phyloP scores from a whole-genome alignment of 163 green algal genomes.

The Prototheca stagnorum region DNA sequence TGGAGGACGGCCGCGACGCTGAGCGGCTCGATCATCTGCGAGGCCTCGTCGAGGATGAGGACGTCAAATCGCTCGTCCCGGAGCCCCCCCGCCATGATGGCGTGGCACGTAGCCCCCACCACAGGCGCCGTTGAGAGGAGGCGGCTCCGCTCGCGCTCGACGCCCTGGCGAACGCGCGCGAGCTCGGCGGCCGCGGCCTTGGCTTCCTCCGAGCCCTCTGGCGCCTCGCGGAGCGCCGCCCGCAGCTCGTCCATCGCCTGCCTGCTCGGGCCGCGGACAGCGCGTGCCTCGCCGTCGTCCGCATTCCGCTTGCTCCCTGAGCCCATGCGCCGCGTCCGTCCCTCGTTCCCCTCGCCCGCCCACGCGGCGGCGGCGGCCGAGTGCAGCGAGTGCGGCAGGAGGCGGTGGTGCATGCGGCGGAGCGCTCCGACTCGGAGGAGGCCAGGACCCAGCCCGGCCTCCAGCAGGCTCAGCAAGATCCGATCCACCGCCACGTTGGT shows the following conservation, averaged over 20 bases:
- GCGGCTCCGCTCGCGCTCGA: background rate
- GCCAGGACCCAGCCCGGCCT: slow-evolving; percentile 23
- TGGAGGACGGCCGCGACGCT: slow-evolving; percentile 48
- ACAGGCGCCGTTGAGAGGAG: slow-evolving; percentile 47
- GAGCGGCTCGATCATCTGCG: slow-evolving; percentile 79
- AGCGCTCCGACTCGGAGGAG: slow-evolving; percentile 70
- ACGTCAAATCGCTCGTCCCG: slow-evolving; percentile 57
- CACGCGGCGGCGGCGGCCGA: slow-evolving; percentile 14
- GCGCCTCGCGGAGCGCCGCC: slow-evolving; percentile 36
- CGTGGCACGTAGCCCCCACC: slow-evolving; percentile 72
- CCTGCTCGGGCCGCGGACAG: background rate
- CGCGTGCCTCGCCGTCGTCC: slow-evolving; percentile 2
- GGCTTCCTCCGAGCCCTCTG: slow-evolving; percentile 1
- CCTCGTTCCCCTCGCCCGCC: too few relatives aligned
- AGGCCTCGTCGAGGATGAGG: slow-evolving; percentile 73
- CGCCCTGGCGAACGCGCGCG: slow-evolving; percentile 17
- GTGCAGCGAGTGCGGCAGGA: slow-evolving; percentile 66
- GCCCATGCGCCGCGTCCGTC: too few relatives aligned
- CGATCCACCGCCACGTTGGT: slow-evolving; percentile 86
- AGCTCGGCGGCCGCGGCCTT: slow-evolving; percentile 34
- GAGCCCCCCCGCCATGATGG: slow-evolving; percentile 29
- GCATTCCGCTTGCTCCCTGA: slow-evolving; percentile 32
- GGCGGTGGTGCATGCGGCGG: slow-evolving; percentile 40
- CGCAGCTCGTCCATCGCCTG: slow-evolving; percentile 36
- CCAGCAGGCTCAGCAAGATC: slow-evolving; percentile 39